Evolutionary conservation across 257 asterid species (phyloP), one percentile per base, ranked within the genome.

Genomic region (Solanum virginianum): DNA sequence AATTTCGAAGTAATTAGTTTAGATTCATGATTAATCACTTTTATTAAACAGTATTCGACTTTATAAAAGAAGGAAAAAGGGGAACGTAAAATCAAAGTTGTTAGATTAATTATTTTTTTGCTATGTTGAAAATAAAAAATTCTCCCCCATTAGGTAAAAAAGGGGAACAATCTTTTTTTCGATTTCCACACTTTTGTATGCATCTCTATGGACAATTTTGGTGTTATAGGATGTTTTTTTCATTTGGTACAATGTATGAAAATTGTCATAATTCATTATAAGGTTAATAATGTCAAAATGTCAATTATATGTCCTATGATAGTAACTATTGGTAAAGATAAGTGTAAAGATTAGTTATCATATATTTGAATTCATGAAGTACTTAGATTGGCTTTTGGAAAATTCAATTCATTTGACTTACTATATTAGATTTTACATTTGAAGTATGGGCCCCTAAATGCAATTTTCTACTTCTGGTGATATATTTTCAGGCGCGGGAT

Each of bases 11-110:
- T 80, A 79, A 69, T n/a, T 43, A 60, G 29, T 56, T 29, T 39
- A 18, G 41, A 70, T 18, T 36, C 84, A 17, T 47, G 18, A 26
- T 54, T 62, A 14, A 56, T 16, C 51, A 49, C 54, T 20, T 3
- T 41, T 62, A 75, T 15, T 83, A 9, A 75, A 55, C 9, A 83
- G 84, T 45, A 3, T 29, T 79, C 18, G 15, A 74, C 84, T 83
- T 83, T 87, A 83, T 63, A 26, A 84, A 84, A 65, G 85, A 62
- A 83, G 39, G 77, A 10, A 51, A 39, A 83, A 47, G 59, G 84
- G 86, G 81, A 83, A 86, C 82, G 83, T 11, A 29, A 70, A 60
- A 56, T 17, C 5, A 20, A 70, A 70, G 79, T 36, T 8, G 80
- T 8, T 71, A 39, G 32, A 11, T 71, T 20, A 17, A 71, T 39